Base-by-base conservation (phyloP, 768 basidiomycete genomes). In the Sistotremastrum suecicum region DNA sequence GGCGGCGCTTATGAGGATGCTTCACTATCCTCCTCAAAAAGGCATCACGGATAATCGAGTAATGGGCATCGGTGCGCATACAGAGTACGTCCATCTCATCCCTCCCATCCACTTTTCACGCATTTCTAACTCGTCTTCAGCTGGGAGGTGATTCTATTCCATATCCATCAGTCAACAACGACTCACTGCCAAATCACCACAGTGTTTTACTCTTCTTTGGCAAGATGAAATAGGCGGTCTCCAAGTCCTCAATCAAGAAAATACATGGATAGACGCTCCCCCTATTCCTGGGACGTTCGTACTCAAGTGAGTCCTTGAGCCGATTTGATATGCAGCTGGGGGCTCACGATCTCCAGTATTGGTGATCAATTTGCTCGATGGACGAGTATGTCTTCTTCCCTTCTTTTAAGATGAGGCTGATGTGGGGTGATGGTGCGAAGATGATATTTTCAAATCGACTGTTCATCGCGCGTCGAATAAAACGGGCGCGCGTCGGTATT, bases 171-270 rank as follows among this genome's bases (percentile, higher is more conserved):
- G 12, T 11, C 30, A 49, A 20, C 20, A 20, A 20, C 20, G 20
- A 20, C 20, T 20, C 20, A 20, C 20, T 20, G 20, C 20, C 20
- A 20, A 20, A 20, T 5, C 9, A n/a, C 31, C 5, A 28, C 57
- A 90, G 83, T 88, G 85, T 63, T 91, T 95, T 62, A 92, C 90
- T 3, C 80, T 94, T 44, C 71, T 94, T 34, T 84, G 81, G 76
- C 76, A 83, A 68, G 73, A 80, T 58, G 58, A 60, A 29, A 61
- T 63, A 33, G 69, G 70, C n/a, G 71, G 20, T 20, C 20, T 20
- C 10, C 67, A 71, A 53, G 76, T 74, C 4, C 60, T 74, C 52
- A 76, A 75, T 55, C 56, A 63, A 4, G 51, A 58, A 10, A 68
- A 70, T 1, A 57, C 74, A 46, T 79, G 77, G 77, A 65, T 80